These are phyloP conservation scores for Ormosia semicastrata DNA, from an alignment of 306 rosid species.

Conservation along the genomic window DNA sequence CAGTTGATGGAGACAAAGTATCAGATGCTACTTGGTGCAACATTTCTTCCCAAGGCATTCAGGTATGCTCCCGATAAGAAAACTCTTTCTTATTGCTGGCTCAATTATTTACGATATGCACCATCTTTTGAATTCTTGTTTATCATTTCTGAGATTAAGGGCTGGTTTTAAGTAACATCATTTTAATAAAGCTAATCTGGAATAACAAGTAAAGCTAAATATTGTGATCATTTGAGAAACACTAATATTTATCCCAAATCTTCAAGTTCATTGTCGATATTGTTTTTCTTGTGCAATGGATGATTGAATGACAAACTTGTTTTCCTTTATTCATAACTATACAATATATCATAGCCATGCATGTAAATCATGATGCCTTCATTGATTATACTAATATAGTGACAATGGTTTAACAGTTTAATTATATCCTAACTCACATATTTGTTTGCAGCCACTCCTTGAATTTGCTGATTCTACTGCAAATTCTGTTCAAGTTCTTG, in stretches of 20 bases:
- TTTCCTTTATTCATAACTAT: background rate
- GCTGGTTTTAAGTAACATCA: background rate
- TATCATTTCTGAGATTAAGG: background rate
- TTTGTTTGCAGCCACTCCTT: slow-evolving; percentile 69
- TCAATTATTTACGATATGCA: background rate
- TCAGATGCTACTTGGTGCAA: slow-evolving; percentile 74
- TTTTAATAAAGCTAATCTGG: background rate
- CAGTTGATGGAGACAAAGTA: slow-evolving; percentile 56
- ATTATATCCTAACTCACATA: slow-evolving; percentile 21
- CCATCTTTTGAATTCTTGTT: slow-evolving; percentile 1
- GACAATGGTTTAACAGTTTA: background rate
- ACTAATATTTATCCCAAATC: background rate
- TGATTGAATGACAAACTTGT: background rate
- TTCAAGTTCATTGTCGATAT: background rate
- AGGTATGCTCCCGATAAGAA: slow-evolving; percentile 50
- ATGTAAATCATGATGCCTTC: background rate
- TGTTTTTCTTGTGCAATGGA: background rate
- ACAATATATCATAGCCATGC: background rate
- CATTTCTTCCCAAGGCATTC: slow-evolving; percentile 82
- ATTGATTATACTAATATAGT: background rate
- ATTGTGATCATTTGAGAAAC: background rate
- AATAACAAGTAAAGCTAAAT: background rate
- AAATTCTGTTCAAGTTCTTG: slow-evolving; percentile 51
- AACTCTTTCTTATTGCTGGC: slow-evolving; percentile 28
- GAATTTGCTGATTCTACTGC: slow-evolving; percentile 39